phyloP scores from a whole-genome alignment of 768 basidiomycete genomes.

The Suillus plorans region DNA sequence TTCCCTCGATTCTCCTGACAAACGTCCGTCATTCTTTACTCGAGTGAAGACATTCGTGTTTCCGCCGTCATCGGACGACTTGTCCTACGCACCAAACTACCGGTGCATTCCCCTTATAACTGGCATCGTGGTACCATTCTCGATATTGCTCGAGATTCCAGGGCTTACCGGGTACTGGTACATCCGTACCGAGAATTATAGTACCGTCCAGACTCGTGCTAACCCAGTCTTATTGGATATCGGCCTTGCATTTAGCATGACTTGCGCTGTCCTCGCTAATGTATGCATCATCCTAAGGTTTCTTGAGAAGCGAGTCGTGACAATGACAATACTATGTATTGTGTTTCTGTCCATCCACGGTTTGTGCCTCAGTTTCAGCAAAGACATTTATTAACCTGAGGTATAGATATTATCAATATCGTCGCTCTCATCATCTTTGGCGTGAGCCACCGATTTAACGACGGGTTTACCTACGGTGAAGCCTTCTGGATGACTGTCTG shows the following conservation, averaged over 20 bases:
- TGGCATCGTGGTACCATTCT: slow-evolving; percentile 69
- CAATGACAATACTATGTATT: slow-evolving; percentile 65
- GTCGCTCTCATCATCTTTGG: slow-evolving; percentile 59
- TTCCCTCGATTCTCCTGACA: not conserved
- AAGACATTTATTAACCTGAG: not conserved
- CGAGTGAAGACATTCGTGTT: slow-evolving; percentile 3
- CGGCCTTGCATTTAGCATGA: slow-evolving; percentile 67
- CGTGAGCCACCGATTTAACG: slow-evolving; percentile 55
- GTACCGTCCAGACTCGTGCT: slow-evolving; percentile 43
- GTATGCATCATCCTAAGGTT: slow-evolving; percentile 67
- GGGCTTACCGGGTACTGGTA: slow-evolving; percentile 78
- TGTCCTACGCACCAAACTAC: slow-evolving; percentile 52
- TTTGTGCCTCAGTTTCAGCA: slow-evolving; percentile 29
- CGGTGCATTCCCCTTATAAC: slow-evolving; percentile 66
- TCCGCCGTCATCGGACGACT: slow-evolving; percentile 25
- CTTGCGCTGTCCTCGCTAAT: slow-evolving; percentile 68
- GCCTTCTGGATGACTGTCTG: slow-evolving; percentile 79
- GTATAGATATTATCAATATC: slow-evolving; percentile 68
- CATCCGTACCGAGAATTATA: slow-evolving; percentile 45
- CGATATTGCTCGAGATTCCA: slow-evolving; percentile 81
- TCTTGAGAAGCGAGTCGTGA: slow-evolving; percentile 62
- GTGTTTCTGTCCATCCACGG: slow-evolving; percentile 69
- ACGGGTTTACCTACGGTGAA: slow-evolving; percentile 69
- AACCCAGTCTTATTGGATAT: slow-evolving; percentile 61
- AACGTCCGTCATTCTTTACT: not conserved